phyloP scores from a whole-genome alignment of 2,329 filamentous ascomycete genomes.

The Colletotrichum shisoi region DNA sequence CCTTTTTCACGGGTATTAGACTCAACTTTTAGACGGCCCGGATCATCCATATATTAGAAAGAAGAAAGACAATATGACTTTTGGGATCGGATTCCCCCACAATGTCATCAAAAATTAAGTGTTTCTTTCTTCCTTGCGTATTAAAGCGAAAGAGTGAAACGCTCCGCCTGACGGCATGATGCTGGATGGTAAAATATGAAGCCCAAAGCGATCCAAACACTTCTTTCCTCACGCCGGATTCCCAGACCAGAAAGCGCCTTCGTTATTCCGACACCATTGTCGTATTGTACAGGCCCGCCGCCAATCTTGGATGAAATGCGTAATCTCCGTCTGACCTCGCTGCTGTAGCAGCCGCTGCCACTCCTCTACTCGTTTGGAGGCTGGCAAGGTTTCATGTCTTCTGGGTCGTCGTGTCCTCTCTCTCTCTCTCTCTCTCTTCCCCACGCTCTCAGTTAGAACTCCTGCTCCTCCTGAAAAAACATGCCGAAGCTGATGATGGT shows the following conservation, averaged over 20 bases:
- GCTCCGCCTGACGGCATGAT: conserved; percentile 35
- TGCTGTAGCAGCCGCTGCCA: neutral
- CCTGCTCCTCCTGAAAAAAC: conserved; percentile 98
- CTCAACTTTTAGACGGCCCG: conserved; percentile 37
- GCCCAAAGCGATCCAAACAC: conserved; percentile 17
- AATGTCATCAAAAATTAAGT: conserved; percentile 22
- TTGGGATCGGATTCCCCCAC: neutral
- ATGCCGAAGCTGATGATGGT: conserved; percentile 98
- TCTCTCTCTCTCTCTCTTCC: too few relatives aligned
- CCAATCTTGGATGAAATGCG: conserved; percentile 14
- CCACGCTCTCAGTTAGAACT: conserved; percentile 69
- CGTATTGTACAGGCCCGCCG: conserved; percentile 36
- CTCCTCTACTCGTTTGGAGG: neutral
- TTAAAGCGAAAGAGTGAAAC: conserved; percentile 25
- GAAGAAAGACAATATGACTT: neutral
- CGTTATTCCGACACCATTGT: conserved; percentile 14
- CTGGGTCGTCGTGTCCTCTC: neutral
- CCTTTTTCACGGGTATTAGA: conserved; percentile 42
- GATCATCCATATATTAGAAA: conserved; percentile 23
- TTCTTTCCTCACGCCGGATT: conserved; percentile 14
- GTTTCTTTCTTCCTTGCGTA: conserved; percentile 7
- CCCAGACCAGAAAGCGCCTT: conserved; percentile 29
- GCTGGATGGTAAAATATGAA: conserved; percentile 37
- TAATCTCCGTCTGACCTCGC: neutral
- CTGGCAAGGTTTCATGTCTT: neutral